These are phyloP conservation scores for Ganoderma multipileum DNA, from an alignment of 1,284 basidiomycete species.

Conservation along the genomic window DNA sequence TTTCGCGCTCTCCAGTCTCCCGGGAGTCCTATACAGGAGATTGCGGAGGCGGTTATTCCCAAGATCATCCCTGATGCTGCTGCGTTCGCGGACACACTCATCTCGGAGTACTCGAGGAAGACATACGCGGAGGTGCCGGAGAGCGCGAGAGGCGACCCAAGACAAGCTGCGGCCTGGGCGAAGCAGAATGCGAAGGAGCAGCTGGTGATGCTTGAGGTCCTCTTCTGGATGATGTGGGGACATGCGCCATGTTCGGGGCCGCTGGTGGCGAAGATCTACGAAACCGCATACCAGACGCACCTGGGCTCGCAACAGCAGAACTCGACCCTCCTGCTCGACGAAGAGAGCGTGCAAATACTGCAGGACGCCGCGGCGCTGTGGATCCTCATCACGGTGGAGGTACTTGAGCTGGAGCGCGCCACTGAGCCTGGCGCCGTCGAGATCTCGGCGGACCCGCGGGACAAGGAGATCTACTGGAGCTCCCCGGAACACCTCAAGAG, in stretches of 20 bases:
- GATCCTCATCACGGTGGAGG: conserved; percentile 80
- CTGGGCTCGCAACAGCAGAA: conserved; percentile 75
- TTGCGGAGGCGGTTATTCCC: conserved; percentile 64
- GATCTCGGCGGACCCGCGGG: conserved; percentile 54
- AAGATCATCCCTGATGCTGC: conserved; percentile 66
- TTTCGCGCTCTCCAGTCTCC: conserved; percentile 66
- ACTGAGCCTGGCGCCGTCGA: conserved; percentile 61
- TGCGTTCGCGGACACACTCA: conserved; percentile 61
- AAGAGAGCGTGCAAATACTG: conserved; percentile 69
- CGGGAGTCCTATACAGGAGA: conserved; percentile 57
- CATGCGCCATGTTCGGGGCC: conserved; percentile 70
- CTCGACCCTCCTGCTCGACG: conserved; percentile 73
- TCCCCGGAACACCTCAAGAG: conserved; percentile 61
- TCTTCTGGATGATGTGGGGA: conserved; percentile 89
- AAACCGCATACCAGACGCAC: conserved; percentile 68
- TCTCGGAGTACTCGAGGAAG: conserved; percentile 66
- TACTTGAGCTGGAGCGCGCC: conserved; percentile 81
- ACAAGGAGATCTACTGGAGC: conserved; percentile 60
- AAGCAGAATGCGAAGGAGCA: conserved; percentile 85
- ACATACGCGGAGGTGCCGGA: conserved; percentile 61
- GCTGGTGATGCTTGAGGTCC: conserved; percentile 79
- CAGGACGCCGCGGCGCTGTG: conserved; percentile 77
- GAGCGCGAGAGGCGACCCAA: conserved; percentile 58
- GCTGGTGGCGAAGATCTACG: conserved; percentile 67
- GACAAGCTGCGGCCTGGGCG: conserved; percentile 73